Percentiles rank a stretch among this genome's conserved stretches.
phyloP scores from a whole-genome alignment of 768 basidiomycete species.

The Botryobasidium botryosum region DNA sequence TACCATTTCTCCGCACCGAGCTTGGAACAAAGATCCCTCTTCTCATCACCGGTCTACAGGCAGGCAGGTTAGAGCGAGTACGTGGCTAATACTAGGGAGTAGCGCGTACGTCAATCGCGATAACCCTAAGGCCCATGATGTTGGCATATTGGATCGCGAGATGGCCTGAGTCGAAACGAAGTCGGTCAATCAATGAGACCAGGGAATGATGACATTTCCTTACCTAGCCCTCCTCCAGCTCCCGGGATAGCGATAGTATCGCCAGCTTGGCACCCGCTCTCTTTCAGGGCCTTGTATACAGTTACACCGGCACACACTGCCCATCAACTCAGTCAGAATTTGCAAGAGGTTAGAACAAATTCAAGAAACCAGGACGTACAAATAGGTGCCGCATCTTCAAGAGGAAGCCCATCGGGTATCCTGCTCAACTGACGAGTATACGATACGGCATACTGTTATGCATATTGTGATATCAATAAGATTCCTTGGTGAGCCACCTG shows the following conservation, averaged over 20 bases:
- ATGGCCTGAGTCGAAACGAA: constrained; percentile 47
- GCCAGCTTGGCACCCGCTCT: constrained; percentile 42
- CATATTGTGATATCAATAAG: too few relatives aligned
- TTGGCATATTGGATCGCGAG: constrained; percentile 71
- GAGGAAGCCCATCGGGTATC: constrained; percentile 43
- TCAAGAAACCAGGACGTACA: constrained; percentile 40
- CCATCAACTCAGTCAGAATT: neutral
- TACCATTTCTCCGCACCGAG: neutral
- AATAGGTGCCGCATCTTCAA: constrained; percentile 48
- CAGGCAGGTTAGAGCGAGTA: too few relatives aligned
- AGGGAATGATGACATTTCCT: neutral
- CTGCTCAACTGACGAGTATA: constrained; percentile 59
- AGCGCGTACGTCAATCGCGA: constrained; percentile 68
- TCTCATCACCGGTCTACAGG: constrained; percentile 47
- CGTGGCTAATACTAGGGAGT: too few relatives aligned
- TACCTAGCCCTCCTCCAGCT: constrained; percentile 26
- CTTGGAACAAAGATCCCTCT: constrained; percentile 23
- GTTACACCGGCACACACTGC: constrained; percentile 35
- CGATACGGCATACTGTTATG: constrained; percentile 37
- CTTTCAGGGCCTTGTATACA: constrained; percentile 72
- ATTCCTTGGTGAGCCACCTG: too few relatives aligned
- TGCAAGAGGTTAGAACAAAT: neutral
- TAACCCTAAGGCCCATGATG: constrained; percentile 59
- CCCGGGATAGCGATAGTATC: constrained; percentile 66
- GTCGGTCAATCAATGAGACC: neutral